Conservation (phyloP, 768 basidiomycete species). For the Rhodotorula toruloides region DNA sequence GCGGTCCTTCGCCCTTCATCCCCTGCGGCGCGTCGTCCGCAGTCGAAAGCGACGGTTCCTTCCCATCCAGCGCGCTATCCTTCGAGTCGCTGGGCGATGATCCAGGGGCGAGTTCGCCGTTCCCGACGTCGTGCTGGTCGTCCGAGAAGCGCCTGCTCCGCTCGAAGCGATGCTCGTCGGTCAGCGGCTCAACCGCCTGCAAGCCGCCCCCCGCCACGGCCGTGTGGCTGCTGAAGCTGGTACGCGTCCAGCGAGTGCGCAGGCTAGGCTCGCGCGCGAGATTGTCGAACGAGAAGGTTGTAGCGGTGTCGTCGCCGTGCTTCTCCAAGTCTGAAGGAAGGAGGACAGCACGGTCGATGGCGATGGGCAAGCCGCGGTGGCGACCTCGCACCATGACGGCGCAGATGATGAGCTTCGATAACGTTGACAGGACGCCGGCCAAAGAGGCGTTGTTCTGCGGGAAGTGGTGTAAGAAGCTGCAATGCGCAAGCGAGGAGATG, state of each 20-base stretch:
- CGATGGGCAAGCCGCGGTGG: slow-evolving; percentile 42
- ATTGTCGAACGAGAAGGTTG: not conserved
- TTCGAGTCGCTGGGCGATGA: too few relatives aligned
- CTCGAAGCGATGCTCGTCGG: not conserved
- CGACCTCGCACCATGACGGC: slow-evolving; percentile 75
- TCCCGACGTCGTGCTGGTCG: not conserved
- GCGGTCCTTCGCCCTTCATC: too few relatives aligned
- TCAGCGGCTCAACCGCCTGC: not conserved
- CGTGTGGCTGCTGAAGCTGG: slow-evolving; percentile 1
- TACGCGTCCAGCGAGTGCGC: not conserved
- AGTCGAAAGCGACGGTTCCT: too few relatives aligned
- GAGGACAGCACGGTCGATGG: slow-evolving; percentile 62
- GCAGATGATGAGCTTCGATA: slow-evolving; percentile 82
- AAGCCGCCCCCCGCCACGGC: not conserved
- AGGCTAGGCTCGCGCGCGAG: not conserved
- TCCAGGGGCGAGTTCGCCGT: too few relatives aligned
- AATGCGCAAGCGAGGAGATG: not conserved
- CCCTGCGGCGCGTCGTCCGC: too few relatives aligned
- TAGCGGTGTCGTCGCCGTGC: slow-evolving; percentile 26
- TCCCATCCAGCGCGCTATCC: too few relatives aligned
- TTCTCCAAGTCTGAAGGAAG: slow-evolving; percentile 60
- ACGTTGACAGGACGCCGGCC: slow-evolving; percentile 65
- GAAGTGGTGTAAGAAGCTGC: too few relatives aligned
- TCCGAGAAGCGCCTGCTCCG: not conserved
- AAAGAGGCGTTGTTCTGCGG: slow-evolving; percentile 72